These are phyloP conservation scores for Saccharomycopsis sp. DNA, from an alignment of 805 yeast genomes.

Conservation along the genomic window DNA sequence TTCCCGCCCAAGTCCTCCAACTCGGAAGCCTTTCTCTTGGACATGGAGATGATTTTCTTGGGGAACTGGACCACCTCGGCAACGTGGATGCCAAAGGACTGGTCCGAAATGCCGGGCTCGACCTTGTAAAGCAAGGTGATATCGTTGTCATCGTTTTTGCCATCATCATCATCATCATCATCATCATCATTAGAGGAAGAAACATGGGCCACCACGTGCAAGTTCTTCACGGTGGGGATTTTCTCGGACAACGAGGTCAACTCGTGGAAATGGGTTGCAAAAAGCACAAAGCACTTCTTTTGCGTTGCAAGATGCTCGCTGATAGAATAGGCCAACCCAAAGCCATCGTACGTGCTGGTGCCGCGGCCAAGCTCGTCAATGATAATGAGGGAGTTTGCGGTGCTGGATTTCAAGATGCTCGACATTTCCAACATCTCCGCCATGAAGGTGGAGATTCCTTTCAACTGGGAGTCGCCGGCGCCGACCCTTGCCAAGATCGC, in stretches of 20 bases:
- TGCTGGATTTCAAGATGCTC: slow-evolving; percentile 72
- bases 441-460: slow-evolving; percentile 94
- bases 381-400: slow-evolving; percentile 69
- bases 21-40: slow-evolving; percentile 87
- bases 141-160: slow-evolving; percentile 39
- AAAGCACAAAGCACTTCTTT: slow-evolving; percentile 69
- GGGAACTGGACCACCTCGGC: slow-evolving; percentile 96
- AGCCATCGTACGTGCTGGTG: slow-evolving; percentile 83
- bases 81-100: slow-evolving; percentile 95
- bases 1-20: slow-evolving; percentile 52
- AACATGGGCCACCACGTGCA: slow-evolving; percentile 91
- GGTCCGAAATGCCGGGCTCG: slow-evolving; percentile 93
- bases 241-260: slow-evolving; percentile 69
- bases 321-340: slow-evolving; percentile 96
- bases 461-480: slow-evolving; percentile 94
- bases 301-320: slow-evolving; percentile 72
- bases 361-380: slow-evolving; percentile 95
- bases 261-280: slow-evolving; percentile 98
- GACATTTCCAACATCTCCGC: slow-evolving; percentile 95
- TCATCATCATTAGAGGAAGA: slow-evolving; percentile 33
- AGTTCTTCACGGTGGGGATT: slow-evolving; percentile 57
- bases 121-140: slow-evolving; percentile 87
- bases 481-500: slow-evolving; percentile 96
- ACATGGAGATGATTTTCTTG: slow-evolving; percentile 82
- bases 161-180: slow-evolving; percentile 24